phyloP scores from a whole-genome alignment of 208 protist species.

The Leishmania aethiopica region DNA sequence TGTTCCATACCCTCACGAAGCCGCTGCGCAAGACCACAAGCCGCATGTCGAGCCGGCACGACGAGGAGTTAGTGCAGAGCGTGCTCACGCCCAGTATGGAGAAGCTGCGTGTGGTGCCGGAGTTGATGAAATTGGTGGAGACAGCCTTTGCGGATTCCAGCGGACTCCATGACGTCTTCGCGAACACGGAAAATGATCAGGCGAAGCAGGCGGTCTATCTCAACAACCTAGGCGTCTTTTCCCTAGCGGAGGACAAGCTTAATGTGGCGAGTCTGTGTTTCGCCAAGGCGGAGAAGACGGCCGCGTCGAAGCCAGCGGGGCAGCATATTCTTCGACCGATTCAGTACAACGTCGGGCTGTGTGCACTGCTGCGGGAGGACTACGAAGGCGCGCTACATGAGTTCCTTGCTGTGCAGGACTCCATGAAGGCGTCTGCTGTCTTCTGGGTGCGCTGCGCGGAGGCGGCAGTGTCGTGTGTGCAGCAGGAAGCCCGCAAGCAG shows the following conservation, averaged over 20 bases:
- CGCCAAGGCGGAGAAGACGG: conserved; percentile 71
- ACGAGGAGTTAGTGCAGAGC: conserved; percentile 81
- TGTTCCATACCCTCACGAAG: conserved; percentile 85
- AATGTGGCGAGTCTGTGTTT: conserved; percentile 86
- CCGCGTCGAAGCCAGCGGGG: conserved; percentile 28
- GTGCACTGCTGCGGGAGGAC: conserved; percentile 78
- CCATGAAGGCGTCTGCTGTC: conserved; percentile 72
- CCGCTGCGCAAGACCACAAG: conserved; percentile 39
- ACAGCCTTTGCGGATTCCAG: conserved; percentile 77
- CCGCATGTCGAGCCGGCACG: conserved; percentile 52
- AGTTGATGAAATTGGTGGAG: conserved; percentile 53
- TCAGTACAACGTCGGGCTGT: conserved; percentile 86
- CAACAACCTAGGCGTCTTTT: conserved; percentile 88
- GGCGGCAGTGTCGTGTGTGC: conserved; percentile 68
- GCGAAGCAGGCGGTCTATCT: conserved; percentile 74
- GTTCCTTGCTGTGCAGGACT: conserved; percentile 75
- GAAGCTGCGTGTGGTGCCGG: conserved; percentile 44
- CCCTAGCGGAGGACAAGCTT: conserved; percentile 74
- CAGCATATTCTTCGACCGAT: conserved; percentile 52
- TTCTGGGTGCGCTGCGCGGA: conserved; percentile 88
- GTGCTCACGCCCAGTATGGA: conserved; percentile 56
- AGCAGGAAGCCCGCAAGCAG: conserved; percentile 39
- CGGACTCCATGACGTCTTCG: conserved; percentile 73
- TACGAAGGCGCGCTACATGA: conserved; percentile 71
- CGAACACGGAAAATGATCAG: conserved; percentile 35